Conservation (phyloP, 345 rosid species). For the Ricinus communis region DNA sequence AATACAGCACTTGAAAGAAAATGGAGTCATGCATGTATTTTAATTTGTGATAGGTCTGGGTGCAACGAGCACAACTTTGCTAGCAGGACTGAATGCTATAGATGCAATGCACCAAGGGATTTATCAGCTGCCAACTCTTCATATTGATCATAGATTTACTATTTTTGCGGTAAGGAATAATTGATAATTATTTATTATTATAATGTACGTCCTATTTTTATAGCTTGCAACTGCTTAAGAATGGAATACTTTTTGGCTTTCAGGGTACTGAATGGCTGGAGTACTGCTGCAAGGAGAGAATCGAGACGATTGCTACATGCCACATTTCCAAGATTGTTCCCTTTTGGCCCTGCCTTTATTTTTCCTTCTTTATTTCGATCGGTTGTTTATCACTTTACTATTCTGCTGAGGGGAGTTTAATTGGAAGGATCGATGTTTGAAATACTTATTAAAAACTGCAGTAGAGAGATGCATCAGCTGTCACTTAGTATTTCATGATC, state of each 20-base stretch:
- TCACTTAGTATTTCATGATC: slow-evolving; percentile 23
- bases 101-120: slow-evolving; percentile 90
- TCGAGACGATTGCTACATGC: not conserved
- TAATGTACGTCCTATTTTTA: too few species aligned
- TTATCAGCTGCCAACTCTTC: slow-evolving; percentile 21
- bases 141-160: not conserved
- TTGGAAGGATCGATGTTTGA: slow-evolving; percentile 14
- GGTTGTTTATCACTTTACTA: slow-evolving; percentile 1
- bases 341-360: not conserved
- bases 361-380: not conserved
- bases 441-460: not conserved
- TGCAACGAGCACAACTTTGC: slow-evolving; percentile 96
- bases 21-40: too few species aligned
- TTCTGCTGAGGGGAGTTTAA: slow-evolving; percentile 12
- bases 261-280: too few species aligned
- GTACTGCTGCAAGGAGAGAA: not conserved
- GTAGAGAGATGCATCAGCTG: slow-evolving; percentile 7
- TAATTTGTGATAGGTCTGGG: slow-evolving; percentile 47
- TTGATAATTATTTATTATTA: too few species aligned
- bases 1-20: too few species aligned
- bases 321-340: not conserved
- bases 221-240: too few species aligned
- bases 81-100: slow-evolving; percentile 83
- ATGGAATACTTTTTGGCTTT: too few species aligned
- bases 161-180: slow-evolving; percentile 4